Evolutionary conservation across 352 stramenopile species (phyloP).

Genomic region (Albugo candida): DNA sequence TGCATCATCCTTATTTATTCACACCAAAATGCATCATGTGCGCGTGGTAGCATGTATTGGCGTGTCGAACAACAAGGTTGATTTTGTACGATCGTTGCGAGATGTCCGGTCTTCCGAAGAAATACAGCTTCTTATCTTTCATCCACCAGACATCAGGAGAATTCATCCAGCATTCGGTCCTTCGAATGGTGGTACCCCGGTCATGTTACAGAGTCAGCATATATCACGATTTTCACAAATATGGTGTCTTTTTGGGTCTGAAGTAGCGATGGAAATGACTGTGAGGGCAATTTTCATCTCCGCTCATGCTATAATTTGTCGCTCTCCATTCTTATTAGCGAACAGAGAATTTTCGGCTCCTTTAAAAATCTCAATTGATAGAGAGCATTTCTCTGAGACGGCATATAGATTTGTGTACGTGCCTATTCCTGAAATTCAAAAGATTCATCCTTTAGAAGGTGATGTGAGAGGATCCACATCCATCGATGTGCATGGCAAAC

Average conservation of each 20-base stretch:
- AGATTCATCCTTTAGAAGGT: constrained; percentile 25
- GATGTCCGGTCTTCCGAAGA: no score
- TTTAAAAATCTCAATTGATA: constrained; percentile 50
- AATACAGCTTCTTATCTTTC: no score
- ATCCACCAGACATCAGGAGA: constrained; percentile 1
- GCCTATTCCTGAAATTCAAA: constrained; percentile 16
- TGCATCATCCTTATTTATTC: no score
- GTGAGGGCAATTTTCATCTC: constrained; percentile 10
- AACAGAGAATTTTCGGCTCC: constrained; percentile 3
- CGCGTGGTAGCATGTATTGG: no score
- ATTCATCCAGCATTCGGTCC: constrained; percentile 11
- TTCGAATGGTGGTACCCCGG: constrained; percentile 12
- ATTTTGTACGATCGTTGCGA: no score
- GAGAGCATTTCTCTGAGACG: constrained; percentile 36
- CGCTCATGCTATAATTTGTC: no score
- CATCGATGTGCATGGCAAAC: constrained; percentile 22
- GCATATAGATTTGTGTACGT: constrained; percentile 31
- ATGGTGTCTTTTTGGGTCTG: constrained; percentile 16
- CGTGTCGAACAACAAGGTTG: no score
- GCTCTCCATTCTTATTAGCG: no score
- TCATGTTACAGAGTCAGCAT: constrained; percentile 15
- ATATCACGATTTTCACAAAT: constrained; percentile 16
- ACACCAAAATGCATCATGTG: no score
- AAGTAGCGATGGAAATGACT: constrained; percentile 7
- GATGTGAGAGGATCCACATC: constrained; percentile 27